Conservation (phyloP, 2,329 filamentous ascomycete genomes). For the Exophiala viscosa region DNA sequence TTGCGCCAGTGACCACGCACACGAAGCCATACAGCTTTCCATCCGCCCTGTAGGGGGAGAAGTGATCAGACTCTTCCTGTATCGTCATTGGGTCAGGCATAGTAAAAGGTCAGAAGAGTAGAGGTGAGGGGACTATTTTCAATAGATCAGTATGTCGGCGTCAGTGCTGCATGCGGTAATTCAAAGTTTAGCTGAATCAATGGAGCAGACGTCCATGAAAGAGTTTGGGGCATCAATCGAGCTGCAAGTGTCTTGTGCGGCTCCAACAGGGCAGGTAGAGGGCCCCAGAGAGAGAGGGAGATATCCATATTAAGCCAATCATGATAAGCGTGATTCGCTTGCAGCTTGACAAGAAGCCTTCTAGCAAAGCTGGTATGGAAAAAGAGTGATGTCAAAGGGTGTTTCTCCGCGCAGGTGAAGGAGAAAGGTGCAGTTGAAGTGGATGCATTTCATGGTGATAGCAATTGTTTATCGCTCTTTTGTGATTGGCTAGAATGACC, state of each 20-base stretch:
- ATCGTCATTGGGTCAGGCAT: conserved; percentile 24
- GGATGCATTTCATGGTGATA: not conserved
- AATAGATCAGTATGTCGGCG: not conserved
- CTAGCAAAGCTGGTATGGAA: no score
- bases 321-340: conserved; percentile 3
- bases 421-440: not conserved
- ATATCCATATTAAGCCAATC: conserved; percentile 3
- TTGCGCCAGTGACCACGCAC: conserved; percentile 61
- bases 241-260: no score
- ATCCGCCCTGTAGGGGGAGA: conserved; percentile 56
- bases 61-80: conserved; percentile 43
- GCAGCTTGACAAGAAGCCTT: not conserved
- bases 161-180: no score
- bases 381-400: conserved; percentile 1
- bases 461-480: not conserved
- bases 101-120: not conserved
- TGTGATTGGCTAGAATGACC: not conserved
- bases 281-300: no score
- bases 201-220: no score
- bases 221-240: no score
- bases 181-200: no score
- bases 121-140: not conserved
- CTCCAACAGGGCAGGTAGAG: no score
- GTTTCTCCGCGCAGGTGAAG: conserved; percentile 3
- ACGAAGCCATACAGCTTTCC: conserved; percentile 63